These are phyloP conservation scores for Crucihimalaya himalaica DNA, from an alignment of 345 rosid species.

Conservation along the genomic window DNA sequence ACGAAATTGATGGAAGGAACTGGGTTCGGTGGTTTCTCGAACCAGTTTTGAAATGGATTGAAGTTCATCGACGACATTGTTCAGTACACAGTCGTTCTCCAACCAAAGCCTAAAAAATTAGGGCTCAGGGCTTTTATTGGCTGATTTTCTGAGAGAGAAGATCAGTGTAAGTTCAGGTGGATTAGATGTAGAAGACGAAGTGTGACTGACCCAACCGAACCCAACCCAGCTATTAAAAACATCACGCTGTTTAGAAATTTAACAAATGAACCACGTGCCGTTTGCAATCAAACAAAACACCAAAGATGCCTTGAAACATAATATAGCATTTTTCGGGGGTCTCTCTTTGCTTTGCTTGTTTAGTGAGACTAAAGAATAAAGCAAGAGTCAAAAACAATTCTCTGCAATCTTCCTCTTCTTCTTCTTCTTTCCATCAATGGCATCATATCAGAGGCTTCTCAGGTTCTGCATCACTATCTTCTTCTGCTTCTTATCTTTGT, in stretches of 20 bases:
- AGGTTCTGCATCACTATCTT: slow-evolving; percentile 11
- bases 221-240: background rate
- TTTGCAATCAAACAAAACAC: background rate
- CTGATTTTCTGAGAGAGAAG: background rate
- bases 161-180: slow-evolving; percentile 27
- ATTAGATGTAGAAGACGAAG: slow-evolving; percentile 35
- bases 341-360: slow-evolving; percentile 31
- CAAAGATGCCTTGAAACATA: background rate
- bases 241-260: background rate
- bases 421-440: slow-evolving; percentile 30
- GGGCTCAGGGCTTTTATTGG: slow-evolving; percentile 39
- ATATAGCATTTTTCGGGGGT: background rate
- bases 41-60: slow-evolving; percentile 80
- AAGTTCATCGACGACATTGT: slow-evolving; percentile 77
- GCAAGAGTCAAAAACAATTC: background rate
- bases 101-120: background rate
- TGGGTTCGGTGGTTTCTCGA: slow-evolving; percentile 69
- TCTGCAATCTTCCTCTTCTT: background rate
- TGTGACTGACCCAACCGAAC: slow-evolving; percentile 19
- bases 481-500: slow-evolving; percentile 15
- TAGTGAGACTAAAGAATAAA: slow-evolving; percentile 16
- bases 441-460: slow-evolving; percentile 22
- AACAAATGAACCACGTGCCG: background rate
- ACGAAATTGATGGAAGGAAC: slow-evolving; percentile 54
- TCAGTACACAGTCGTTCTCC: background rate